Evolutionary conservation across 2,329 filamentous ascomycete species (phyloP), one percentile per base, ranked within the genome.

Genomic region (Cladophialophora bantiana): DNA sequence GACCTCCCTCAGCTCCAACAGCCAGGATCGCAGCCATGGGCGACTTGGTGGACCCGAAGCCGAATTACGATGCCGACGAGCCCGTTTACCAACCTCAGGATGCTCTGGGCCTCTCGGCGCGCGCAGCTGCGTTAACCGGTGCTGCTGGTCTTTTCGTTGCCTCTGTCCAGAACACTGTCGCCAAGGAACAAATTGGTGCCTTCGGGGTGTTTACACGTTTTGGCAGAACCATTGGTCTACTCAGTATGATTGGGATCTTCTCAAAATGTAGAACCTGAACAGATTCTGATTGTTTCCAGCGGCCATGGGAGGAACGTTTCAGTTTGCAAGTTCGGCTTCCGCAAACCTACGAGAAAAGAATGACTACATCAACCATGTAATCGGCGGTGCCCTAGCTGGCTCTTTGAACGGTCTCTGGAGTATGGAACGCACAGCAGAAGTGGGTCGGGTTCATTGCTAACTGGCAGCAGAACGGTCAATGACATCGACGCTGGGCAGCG

Each of bases 301-400:
- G 75, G 87, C 88, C 48, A 87, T 89, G 79, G 91, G 91, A 75
- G 89, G 87, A 74, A 85, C 89, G 68, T 96, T 93, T 80, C 86
- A 88, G 74, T 97, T 97, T 83, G 85, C 89, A 73, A 89, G 86
- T 74, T 86, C 85, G 73, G 90, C 92, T 58, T 85, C 90, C 54
- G 92, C 92, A 78, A 97, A 97, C 82, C 83, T 97, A 72, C 89
- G 93, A 75, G 85, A 93, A 80, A 93, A 90, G 82, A 88, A 97
- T 66, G 94, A 97, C 77, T 83, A 84, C 72, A 90, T 86, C 81
- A 95, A 94, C 79, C 83, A 89, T 64, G 86, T 88, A 48, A 83
- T 93, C 68, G 93, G 89, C 71, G 92, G 93, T 63, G 93, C 95
- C 79, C 82, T 91, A 59, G 88, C 86, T 58, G 94, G 94, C 71